Evolutionary conservation across 2,329 filamentous ascomycete species (phyloP), one percentile per base, ranked within the genome.

Genomic region (Trichoderma aggressivum): DNA sequence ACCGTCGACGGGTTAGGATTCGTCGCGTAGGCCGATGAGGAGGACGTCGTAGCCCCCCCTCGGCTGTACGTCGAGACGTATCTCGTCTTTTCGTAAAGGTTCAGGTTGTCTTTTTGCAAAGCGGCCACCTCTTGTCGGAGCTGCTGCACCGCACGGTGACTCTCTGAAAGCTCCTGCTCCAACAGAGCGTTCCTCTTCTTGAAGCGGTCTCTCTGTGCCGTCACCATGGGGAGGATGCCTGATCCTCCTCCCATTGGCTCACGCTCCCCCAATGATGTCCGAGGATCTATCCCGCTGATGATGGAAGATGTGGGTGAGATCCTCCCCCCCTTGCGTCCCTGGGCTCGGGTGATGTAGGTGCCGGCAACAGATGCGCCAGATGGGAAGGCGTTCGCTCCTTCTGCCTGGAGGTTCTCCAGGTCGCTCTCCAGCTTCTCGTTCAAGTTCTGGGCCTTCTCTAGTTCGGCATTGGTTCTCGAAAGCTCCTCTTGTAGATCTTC

Each of bases 151-250:
- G 89, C 92, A 60, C 89, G 88, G 80, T 98, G 94, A 39, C 89
- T 88, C 75, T 97, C 94, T 7, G 94, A 94, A 11, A 98, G 85
- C 78, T 98, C 95, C 72, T 92, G 89, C 82, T 98, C 96, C 26
- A 99, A 88, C 79, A 99, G 92, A 0, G 90, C 84, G 75, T 97
- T 98, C 78, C 94, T 93, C 85, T 97, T 94, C 86, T 98, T 98
- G 88, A 98, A 99, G 65, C 96, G 93, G 82, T 99, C 96, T 73
- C 96, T 91, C 82, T 99, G 97, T 2, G 97, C 96, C 39, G 96
- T 97, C 66, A 99, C 92, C 97, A 99, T 99, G 39, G 96, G 97
- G 28, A 99, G 85, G 74, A 99, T 98, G 14, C 94, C 94, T 0
- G 93, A 93, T 2, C 93, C 93, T 68, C 92, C 86, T 36, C 92